Conservation (phyloP, 768 basidiomycete species). For the Rhodocollybia butyracea region DNA sequence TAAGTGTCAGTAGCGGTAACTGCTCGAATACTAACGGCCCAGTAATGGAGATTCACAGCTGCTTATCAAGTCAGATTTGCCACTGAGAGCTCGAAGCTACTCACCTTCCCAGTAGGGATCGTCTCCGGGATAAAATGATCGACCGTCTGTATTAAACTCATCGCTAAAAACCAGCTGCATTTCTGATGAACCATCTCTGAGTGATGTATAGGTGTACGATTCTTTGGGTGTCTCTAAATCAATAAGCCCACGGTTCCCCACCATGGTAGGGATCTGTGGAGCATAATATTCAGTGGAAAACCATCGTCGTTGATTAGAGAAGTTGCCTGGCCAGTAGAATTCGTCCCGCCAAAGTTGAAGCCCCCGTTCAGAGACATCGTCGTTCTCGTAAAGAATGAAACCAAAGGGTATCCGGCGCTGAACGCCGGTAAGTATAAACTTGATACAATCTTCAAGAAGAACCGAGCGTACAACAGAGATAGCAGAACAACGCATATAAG, state of each 20-base stretch:
- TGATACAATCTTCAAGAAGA: conserved; percentile 2
- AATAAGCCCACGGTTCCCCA: conserved; percentile 69
- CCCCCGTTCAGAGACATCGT: conserved; percentile 37
- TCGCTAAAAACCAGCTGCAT: conserved; percentile 82
- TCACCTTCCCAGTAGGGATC: conserved; percentile 89
- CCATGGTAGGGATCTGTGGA: conserved; percentile 50
- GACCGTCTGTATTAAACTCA: conserved; percentile 79
- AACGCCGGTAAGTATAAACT: not conserved
- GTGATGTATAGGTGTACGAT: conserved; percentile 51
- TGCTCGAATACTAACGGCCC: conserved; percentile 40
- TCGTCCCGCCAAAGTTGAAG: conserved; percentile 76
- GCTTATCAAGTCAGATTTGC: not conserved
- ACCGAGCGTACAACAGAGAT: conserved; percentile 52
- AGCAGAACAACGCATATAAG: conserved; percentile 51
- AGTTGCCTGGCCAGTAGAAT: conserved; percentile 66
- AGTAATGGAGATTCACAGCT: conserved; percentile 69
- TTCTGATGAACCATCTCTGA: conserved; percentile 46
- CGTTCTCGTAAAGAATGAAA: conserved; percentile 50
- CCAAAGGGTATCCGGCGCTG: conserved; percentile 63
- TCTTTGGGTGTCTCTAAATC: conserved; percentile 71
- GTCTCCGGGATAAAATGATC: conserved; percentile 84
- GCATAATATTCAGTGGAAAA: not conserved
- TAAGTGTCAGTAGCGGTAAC: not conserved
- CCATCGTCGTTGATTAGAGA: not conserved
- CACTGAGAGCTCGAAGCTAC: not conserved